Conservation (phyloP, 1,284 basidiomycete genomes). For the Neolentinus lepideus region DNA sequence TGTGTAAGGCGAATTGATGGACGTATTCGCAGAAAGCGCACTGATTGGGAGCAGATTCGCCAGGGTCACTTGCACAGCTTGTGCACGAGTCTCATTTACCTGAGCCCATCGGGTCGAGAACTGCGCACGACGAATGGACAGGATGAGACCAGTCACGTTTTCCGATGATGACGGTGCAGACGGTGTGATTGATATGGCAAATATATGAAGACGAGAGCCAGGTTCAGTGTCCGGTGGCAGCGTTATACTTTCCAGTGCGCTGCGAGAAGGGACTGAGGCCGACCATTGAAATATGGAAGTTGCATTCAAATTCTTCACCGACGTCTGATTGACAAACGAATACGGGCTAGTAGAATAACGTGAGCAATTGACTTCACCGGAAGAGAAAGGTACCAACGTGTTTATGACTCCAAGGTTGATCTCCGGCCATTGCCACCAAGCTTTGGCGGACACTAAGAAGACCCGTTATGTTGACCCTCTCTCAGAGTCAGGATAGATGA, state of each 20-base stretch:
- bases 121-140: constrained; percentile 30
- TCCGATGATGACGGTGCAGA: constrained; percentile 15
- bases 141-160: constrained; percentile 13
- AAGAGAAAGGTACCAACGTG: background rate
- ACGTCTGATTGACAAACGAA: constrained; percentile 13
- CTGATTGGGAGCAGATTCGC: constrained; percentile 35
- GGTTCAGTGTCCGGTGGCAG: constrained; percentile 23
- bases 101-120: constrained; percentile 38
- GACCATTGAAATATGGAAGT: constrained; percentile 38
- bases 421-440: background rate
- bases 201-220: constrained; percentile 33
- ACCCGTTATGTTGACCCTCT: background rate
- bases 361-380: background rate
- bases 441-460: background rate
- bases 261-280: constrained; percentile 30
- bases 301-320: constrained; percentile 28
- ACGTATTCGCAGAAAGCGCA: constrained; percentile 16
- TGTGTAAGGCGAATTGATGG: constrained; percentile 25
- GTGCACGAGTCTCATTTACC: constrained; percentile 25
- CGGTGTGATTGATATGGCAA: constrained; percentile 34
- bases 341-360: background rate
- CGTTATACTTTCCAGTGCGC: constrained; percentile 30
- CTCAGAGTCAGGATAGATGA: background rate
- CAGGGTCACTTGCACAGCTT: constrained; percentile 38
- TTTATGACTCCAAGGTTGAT: background rate